Percentiles rank a stretch among this genome's conserved stretches.
phyloP scores from a whole-genome alignment of 2,329 filamentous ascomycete genomes.

The Alternaria panax region DNA sequence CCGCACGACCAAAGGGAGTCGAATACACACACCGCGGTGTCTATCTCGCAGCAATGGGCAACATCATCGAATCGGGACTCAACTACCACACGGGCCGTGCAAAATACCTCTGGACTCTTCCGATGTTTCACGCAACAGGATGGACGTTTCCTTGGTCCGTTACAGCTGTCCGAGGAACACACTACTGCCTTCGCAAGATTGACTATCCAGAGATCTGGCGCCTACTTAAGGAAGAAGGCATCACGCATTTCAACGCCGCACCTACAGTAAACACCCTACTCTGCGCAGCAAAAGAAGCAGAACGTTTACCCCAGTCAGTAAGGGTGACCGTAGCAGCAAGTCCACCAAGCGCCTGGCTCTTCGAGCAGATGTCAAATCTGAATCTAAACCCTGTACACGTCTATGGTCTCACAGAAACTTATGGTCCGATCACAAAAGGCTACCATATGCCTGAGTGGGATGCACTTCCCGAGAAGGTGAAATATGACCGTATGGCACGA shows the following conservation, averaged over 20 bases:
- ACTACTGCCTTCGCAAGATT: conserved; percentile 93
- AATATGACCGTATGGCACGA: conserved; percentile 87
- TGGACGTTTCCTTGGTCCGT: conserved; percentile 94
- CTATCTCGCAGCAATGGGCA: conserved; percentile 84
- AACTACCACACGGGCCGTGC: conserved; percentile 74
- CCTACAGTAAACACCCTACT: conserved; percentile 96
- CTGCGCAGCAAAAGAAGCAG: conserved; percentile 79
- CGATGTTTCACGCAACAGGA: conserved; percentile 77
- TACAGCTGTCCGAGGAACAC: conserved; percentile 91
- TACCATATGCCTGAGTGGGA: conserved; percentile 90
- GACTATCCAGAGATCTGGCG: conserved; percentile 94
- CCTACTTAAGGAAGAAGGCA: conserved; percentile 80
- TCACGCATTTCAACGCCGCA: conserved; percentile 95
- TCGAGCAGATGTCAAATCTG: conserved; percentile 87
- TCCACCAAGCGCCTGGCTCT: conserved; percentile 87
- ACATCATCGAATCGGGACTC: conserved; percentile 86
- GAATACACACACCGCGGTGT: conserved; percentile 88
- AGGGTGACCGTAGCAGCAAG: conserved; percentile 91
- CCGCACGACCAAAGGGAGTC: conserved; percentile 89
- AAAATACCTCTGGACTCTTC: conserved; percentile 89
- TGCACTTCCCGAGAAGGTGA: conserved; percentile 73
- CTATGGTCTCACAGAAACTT: conserved; percentile 88
- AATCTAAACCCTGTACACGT: conserved; percentile 93
- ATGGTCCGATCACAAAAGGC: conserved; percentile 93
- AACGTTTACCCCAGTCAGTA: conserved; percentile 72